Base-by-base conservation (phyloP, 208 protist species). In the Trichomonas vaginalis region DNA sequence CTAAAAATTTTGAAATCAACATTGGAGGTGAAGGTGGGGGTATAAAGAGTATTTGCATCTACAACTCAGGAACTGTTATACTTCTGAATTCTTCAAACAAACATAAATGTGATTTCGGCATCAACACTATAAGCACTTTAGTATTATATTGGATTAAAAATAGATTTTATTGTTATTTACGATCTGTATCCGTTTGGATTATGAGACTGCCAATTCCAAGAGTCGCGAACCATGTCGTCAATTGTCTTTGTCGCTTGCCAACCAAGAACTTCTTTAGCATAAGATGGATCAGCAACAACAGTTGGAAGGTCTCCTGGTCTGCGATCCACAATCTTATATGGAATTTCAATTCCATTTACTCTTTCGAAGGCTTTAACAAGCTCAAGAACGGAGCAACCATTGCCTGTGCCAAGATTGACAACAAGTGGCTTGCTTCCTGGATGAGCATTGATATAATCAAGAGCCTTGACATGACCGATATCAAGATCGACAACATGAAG, bases 401-500 rank as follows among this genome's bases (percentile, higher is more conserved):
- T 70, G 23, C 95, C 95, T 48, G 70, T 96, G 8, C 95, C 95
- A 45, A 95, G 49, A 32, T 95, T 95, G 42, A 95, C 45, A 37
- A 23, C 40, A 35, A 47, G 82, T 47, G 86, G 40, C n/a, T 79
- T 40, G 27, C 40, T 0, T 17, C 35, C 47, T 21, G 35, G 14
- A 17, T 70, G 88, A 27, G 0, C 10, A 3, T 37, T 45, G 42
- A 21, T 6, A 37, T 96, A 96, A 82, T 98, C 96, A 14, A 96
- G 14, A 35, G 95, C 95, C 39, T n/a, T 35, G 37, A 87, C 27
- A n/a, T 96, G 95, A 9, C 95, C 95, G 40, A 83, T 12, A n/a
- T 47, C 95, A 62, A 96, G 95, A 27, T 96, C 95, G n/a, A 83
- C 51, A 32, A 96, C 95, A 97, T 99, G 99, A 80, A 99, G 98